Percentiles rank a stretch among this genome's conserved stretches.
Evolutionary conservation across 192 early-diverging fungal genomes (phyloP).

Genomic region (Allomyces macrogynus): DNA sequence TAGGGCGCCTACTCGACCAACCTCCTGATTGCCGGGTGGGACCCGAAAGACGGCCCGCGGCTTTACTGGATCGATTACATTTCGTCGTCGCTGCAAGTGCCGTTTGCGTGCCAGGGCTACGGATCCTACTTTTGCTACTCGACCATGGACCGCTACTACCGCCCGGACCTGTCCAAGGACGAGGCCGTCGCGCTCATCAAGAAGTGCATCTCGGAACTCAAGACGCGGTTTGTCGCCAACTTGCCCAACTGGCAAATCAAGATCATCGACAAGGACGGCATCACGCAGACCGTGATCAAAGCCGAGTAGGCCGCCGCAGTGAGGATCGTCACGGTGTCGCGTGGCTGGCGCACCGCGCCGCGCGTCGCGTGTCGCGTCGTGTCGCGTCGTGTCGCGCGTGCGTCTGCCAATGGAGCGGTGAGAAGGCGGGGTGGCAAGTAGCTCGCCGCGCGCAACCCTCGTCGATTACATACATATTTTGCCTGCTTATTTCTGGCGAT

Average conservation of each 20-base stretch:
- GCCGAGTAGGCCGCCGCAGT: background rate
- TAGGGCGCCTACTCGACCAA: conserved; percentile 78
- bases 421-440: no score
- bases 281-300: conserved; percentile 30
- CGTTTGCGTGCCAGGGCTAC: conserved; percentile 80
- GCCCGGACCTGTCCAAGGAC: conserved; percentile 53
- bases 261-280: conserved; percentile 71
- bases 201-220: conserved; percentile 67
- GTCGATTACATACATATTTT: no score
- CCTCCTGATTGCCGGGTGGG: conserved; percentile 67
- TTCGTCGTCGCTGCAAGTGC: conserved; percentile 49
- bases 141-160: conserved; percentile 83
- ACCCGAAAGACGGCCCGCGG: conserved; percentile 48
- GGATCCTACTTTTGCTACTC: conserved; percentile 77
- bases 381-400: no score
- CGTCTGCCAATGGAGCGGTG: no score
- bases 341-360: no score
- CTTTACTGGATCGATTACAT: conserved; percentile 91
- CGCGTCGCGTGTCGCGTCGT: no score
- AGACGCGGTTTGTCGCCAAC: conserved; percentile 64
- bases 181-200: conserved; percentile 63
- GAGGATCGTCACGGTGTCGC: no score
- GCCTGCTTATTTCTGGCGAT: no score
- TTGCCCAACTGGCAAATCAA: conserved; percentile 67
- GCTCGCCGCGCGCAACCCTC: no score